Base-by-base conservation (phyloP, 1,284 basidiomycete species). In the Phellopilus nigrolimitatus region DNA sequence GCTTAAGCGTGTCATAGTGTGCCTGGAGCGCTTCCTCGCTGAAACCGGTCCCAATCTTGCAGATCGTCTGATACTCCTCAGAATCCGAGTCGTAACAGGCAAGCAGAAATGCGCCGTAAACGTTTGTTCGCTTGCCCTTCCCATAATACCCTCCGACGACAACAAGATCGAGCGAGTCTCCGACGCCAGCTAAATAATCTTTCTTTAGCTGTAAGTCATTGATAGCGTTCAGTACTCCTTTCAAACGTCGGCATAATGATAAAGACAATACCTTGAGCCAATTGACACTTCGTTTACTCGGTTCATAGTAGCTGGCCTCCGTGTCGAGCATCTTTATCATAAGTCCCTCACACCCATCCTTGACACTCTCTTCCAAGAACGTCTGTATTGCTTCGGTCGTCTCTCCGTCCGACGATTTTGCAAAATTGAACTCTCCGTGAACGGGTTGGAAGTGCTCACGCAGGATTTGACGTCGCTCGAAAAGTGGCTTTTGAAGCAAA, bases 251-350 rank as follows among this genome's bases (percentile, higher is more conserved):
- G 15, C 15, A 22, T 31, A 10, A 28, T 9, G 15, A 21, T 39
- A 28, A 12, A 5, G 7, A 36, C 2, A 68, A 54, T 58, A 91
- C 94, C 82, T 99, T 99, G 10, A 99, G 74, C 97, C 97, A 99
- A 66, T 99, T 98, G 57, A 98, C 90, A 68, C 88, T 93, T 37
- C 97, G 76, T 49, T 94, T 75, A 65, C 91, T 95, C 2, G 97
- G 97, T 67, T 98, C 94, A 66, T 99, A 99, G 60, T 82, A 91
- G 63, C 95, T 93, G 12, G 87, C 87, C 33, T 91, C 83, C 21
- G 84, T 90, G 34, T 94, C 88, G 10, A 99, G 74, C 92, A 97
- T 97, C 71, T 99, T 99, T 56, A 99, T 93, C 97, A 99, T 97
- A 44, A 99, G 76, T 2, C 97, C 97, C 67, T 99, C 97, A 67